Conservation (phyloP, 2,329 filamentous ascomycete species). For the Penicillium sp. region DNA sequence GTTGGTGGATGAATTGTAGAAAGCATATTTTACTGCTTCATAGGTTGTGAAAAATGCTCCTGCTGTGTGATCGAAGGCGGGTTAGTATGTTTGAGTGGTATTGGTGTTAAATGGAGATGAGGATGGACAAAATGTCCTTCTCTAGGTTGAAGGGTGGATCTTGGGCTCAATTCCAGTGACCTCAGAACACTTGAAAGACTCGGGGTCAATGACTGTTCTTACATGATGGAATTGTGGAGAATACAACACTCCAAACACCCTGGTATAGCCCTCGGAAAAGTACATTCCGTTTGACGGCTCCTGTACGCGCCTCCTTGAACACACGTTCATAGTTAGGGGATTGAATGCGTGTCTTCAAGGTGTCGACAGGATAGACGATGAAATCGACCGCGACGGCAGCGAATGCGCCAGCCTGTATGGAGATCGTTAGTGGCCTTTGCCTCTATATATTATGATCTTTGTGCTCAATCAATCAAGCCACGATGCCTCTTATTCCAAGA, state of each 20-base stretch:
- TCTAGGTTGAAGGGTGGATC: no score
- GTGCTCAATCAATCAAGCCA: neutral
- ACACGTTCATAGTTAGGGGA: slow-evolving; percentile 71
- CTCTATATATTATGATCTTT: neutral
- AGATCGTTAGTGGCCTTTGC: neutral
- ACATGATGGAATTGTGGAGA: slow-evolving; percentile 89
- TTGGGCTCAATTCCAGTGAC: no score
- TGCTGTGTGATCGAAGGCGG: slow-evolving; percentile 49
- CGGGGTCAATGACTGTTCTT: slow-evolving; percentile 8
- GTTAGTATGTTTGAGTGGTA: neutral
- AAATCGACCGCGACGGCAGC: slow-evolving; percentile 86
- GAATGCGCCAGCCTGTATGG: slow-evolving; percentile 71
- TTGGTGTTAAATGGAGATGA: no score
- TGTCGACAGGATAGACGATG: slow-evolving; percentile 84
- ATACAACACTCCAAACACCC: slow-evolving; percentile 78
- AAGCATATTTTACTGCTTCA: slow-evolving; percentile 69
- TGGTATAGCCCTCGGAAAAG: slow-evolving; percentile 79
- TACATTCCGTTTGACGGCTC: slow-evolving; percentile 54
- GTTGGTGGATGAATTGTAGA: slow-evolving; percentile 52
- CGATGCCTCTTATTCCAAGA: neutral
- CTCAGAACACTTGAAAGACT: no score
- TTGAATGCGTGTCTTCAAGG: slow-evolving; percentile 83
- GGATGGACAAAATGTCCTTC: no score
- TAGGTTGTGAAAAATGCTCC: slow-evolving; percentile 91
- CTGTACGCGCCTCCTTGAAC: slow-evolving; percentile 61